Evolutionary conservation across 495 filamentous ascomycete species (phyloP).

Genomic region (Penicillium waksmanii): DNA sequence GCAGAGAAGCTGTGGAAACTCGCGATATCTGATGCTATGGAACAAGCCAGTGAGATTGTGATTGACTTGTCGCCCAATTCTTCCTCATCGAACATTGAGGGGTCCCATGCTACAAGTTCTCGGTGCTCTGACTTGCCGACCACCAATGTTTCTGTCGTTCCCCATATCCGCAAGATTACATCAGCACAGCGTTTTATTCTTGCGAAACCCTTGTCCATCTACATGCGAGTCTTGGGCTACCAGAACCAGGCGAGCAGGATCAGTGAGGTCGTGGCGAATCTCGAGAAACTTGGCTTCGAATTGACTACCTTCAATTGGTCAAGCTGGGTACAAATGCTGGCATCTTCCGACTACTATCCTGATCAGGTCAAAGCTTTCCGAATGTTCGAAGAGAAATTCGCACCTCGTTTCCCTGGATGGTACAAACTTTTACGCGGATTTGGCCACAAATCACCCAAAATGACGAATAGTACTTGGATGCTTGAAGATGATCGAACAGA

Average conservation of each 20-base stretch:
- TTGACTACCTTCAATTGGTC: slow-evolving; percentile 62
- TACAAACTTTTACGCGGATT: slow-evolving; percentile 35
- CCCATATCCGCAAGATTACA: slow-evolving; percentile 36
- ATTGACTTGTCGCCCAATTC: slow-evolving; percentile 22
- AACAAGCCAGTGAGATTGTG: slow-evolving; percentile 37
- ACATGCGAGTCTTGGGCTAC: slow-evolving; percentile 59
- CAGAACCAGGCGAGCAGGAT: slow-evolving; percentile 52
- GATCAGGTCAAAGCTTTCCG: slow-evolving; percentile 60
- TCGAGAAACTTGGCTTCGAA: slow-evolving; percentile 65
- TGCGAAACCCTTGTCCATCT: slow-evolving; percentile 57
- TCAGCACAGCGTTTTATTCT: slow-evolving; percentile 62
- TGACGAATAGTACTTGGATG: slow-evolving; percentile 34
- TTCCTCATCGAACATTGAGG: background rate
- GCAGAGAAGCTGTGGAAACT: slow-evolving; percentile 70
- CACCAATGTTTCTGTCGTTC: background rate
- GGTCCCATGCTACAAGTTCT: background rate
- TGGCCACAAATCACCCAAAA: slow-evolving; percentile 33
- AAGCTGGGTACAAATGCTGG: slow-evolving; percentile 52
- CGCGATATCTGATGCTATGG: slow-evolving; percentile 54
- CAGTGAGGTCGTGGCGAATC: slow-evolving; percentile 48
- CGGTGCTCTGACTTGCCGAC: background rate
- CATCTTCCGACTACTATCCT: slow-evolving; percentile 37
- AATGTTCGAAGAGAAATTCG: slow-evolving; percentile 72
- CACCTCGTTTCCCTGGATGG: slow-evolving; percentile 79
- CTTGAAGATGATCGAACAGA: slow-evolving; percentile 25